These are phyloP conservation scores for Dactylellina haptotyla DNA, from an alignment of 2,329 filamentous ascomycete species.

Conservation along the genomic window DNA sequence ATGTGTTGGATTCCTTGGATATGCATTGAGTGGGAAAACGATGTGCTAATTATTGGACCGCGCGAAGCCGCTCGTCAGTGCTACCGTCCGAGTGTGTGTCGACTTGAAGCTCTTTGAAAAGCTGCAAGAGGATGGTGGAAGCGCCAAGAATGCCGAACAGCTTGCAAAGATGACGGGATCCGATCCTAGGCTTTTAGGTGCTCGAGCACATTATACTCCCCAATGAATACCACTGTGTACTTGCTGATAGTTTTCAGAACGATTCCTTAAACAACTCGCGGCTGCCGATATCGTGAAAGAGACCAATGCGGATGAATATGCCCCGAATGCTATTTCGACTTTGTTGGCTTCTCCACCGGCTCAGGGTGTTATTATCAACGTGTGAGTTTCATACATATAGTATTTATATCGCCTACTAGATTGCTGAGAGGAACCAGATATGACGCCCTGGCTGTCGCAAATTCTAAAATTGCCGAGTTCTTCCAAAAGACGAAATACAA, in stretches of 20 bases:
- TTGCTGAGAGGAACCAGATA: neutral
- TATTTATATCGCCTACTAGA: neutral
- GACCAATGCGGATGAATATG: constrained; percentile 1
- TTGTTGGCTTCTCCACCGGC: neutral
- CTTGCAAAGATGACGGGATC: neutral
- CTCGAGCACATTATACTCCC: neutral
- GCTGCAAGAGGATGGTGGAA: neutral
- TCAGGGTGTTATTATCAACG: constrained; percentile 1
- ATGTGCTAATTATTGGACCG: neutral
- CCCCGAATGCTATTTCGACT: neutral
- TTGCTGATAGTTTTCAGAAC: neutral
- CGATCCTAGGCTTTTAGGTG: neutral
- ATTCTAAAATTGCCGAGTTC: constrained; percentile 1
- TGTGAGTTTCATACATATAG: neutral
- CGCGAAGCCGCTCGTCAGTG: neutral
- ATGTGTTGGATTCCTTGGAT: neutral
- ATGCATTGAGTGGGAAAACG: neutral
- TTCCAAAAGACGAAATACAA: constrained; percentile 4
- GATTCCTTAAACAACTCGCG: neutral
- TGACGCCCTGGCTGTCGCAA: neutral
- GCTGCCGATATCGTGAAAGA: neutral
- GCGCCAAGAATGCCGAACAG: neutral
- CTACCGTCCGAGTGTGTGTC: neutral
- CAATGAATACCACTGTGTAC: too few species aligned
- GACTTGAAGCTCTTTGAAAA: constrained; percentile 1